phyloP scores from a whole-genome alignment of 179 eudicot species.

The Drosera spatulata region DNA sequence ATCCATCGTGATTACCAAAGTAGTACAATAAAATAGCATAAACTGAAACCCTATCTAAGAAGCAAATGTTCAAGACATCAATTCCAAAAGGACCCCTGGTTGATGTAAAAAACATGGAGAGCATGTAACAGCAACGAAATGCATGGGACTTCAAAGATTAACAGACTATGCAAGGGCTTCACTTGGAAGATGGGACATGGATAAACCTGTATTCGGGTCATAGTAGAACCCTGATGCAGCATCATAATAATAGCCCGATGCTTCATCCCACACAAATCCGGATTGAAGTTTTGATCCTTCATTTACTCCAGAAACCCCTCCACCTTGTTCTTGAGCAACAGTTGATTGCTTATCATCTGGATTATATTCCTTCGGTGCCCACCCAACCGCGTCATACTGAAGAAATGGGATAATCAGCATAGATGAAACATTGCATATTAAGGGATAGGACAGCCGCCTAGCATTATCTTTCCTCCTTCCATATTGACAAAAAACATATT shows the following conservation, averaged over 20 bases:
- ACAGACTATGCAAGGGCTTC: not conserved
- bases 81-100: no score
- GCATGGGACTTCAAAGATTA: no score
- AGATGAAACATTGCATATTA: not conserved
- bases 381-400: conserved; percentile 92
- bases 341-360: conserved; percentile 66
- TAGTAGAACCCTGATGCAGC: conserved; percentile 95
- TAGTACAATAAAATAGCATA: no score
- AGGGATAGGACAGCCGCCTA: no score
- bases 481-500: no score
- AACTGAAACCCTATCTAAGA: no score
- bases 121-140: no score
- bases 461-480: no score
- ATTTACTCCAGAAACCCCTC: conserved; percentile 33
- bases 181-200: not conserved
- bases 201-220: conserved; percentile 84
- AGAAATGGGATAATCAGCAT: conserved; percentile 3
- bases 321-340: conserved; percentile 43
- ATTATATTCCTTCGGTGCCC: conserved; percentile 99
- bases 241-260: conserved; percentile 96
- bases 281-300: conserved; percentile 77
- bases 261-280: conserved; percentile 99
- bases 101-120: no score
- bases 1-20: no score
- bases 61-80: no score